Conservation (phyloP, 805 yeast genomes). For the Candida odintsovae region DNA sequence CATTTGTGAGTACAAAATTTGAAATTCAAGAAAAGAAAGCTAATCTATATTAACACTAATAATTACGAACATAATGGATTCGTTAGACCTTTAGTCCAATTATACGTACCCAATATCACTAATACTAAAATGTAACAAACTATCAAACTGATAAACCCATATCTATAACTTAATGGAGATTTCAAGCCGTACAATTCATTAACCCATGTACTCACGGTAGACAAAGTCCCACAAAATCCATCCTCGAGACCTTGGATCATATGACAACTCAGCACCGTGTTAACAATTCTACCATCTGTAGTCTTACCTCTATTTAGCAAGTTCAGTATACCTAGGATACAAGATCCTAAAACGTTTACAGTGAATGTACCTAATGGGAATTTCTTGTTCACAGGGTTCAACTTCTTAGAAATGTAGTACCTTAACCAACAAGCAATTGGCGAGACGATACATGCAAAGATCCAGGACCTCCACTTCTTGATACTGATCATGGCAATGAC, state of each 20-base stretch:
- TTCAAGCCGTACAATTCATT: slow-evolving; percentile 49
- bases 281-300: slow-evolving; percentile 24
- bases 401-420: slow-evolving; percentile 42
- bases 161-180: slow-evolving; percentile 37
- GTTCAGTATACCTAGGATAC: slow-evolving; percentile 37
- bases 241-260: slow-evolving; percentile 48
- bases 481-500: slow-evolving; percentile 18
- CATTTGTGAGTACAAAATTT: slow-evolving; percentile 4
- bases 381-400: slow-evolving; percentile 36
- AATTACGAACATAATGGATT: slow-evolving; percentile 15
- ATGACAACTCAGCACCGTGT: slow-evolving; percentile 37
- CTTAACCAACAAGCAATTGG: slow-evolving; percentile 66
- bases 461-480: slow-evolving; percentile 60
- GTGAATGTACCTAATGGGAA: slow-evolving; percentile 54
- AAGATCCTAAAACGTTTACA: slow-evolving; percentile 43
- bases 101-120: slow-evolving; percentile 63
- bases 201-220: slow-evolving; percentile 75
- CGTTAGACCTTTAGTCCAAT: slow-evolving; percentile 55
- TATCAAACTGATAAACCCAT: slow-evolving; percentile 43
- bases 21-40: neutral
- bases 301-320: slow-evolving; percentile 40
- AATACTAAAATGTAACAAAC: slow-evolving; percentile 45
- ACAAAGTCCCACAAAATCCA: slow-evolving; percentile 67
- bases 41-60: slow-evolving; percentile 1
- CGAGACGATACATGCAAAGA: slow-evolving; percentile 58